These are phyloP conservation scores for Penicillium bialowiezense DNA, from an alignment of 495 filamentous ascomycete genomes.

Conservation along the genomic window DNA sequence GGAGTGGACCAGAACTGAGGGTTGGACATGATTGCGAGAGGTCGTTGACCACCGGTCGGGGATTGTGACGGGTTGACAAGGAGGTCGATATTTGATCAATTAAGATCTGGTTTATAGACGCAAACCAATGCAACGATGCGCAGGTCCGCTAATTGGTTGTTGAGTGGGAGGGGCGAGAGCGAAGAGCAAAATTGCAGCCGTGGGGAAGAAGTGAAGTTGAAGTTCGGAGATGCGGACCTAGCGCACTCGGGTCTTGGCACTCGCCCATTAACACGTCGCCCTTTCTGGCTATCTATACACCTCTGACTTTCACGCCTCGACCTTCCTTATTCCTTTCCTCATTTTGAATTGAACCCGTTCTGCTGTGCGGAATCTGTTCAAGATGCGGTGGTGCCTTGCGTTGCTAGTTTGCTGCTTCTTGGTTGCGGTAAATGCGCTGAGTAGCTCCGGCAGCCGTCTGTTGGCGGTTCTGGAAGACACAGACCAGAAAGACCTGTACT, in stretches of 20 bases:
- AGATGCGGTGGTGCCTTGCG: slow-evolving; percentile 75
- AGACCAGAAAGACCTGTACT: slow-evolving; percentile 74
- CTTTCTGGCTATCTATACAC: slow-evolving; percentile 31
- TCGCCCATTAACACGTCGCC: slow-evolving; percentile 50
- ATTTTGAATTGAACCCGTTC: slow-evolving; percentile 22
- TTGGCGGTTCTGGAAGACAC: slow-evolving; percentile 84
- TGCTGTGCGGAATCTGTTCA: slow-evolving; percentile 43
- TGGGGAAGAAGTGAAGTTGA: slow-evolving; percentile 29
- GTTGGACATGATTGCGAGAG: slow-evolving; percentile 52
- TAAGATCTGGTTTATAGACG: slow-evolving; percentile 4
- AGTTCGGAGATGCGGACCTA: slow-evolving; percentile 39
- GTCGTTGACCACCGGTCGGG: slow-evolving; percentile 15
- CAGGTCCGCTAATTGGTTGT: slow-evolving; percentile 7
- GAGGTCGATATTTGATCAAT: slow-evolving; percentile 2
- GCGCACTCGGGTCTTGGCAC: slow-evolving; percentile 39
- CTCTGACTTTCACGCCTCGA: slow-evolving; percentile 18
- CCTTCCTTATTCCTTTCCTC: slow-evolving; percentile 13
- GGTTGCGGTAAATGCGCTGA: slow-evolving; percentile 68
- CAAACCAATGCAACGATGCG: not conserved
- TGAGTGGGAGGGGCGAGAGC: slow-evolving; percentile 8
- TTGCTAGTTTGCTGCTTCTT: slow-evolving; percentile 63
- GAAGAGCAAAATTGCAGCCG: slow-evolving; percentile 20
- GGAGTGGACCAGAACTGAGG: slow-evolving; percentile 83
- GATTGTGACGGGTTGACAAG: slow-evolving; percentile 8
- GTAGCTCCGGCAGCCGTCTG: slow-evolving; percentile 75